A percentile compares a stretch with the other conserved stretches of the same genome.
Evolutionary conservation across 2,329 filamentous ascomycete species (phyloP).

Genomic region (Emmonsiellopsis sp.): DNA sequence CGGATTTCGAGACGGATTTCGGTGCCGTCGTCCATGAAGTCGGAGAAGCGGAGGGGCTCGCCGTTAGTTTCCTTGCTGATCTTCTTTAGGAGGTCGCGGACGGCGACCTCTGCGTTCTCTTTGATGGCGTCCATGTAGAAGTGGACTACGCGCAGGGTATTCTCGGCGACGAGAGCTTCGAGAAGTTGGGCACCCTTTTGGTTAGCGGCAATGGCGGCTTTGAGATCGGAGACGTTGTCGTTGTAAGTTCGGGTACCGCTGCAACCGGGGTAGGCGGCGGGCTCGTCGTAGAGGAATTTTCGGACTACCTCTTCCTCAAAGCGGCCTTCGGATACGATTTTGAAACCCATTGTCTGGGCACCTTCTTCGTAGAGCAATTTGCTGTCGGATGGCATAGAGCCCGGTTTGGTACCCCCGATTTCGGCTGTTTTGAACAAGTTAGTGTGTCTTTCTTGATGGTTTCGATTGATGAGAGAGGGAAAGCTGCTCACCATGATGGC

Average conservation of each 20-base stretch:
- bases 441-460: too few relatives aligned
- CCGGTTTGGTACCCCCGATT: conserved; percentile 73
- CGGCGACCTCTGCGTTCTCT: conserved; percentile 66
- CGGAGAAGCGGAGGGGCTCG: conserved; percentile 61
- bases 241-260: conserved; percentile 68
- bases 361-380: conserved; percentile 41
- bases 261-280: conserved; percentile 66
- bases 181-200: conserved; percentile 78
- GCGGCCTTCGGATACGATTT: conserved; percentile 65
- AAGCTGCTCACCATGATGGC: conserved; percentile 52
- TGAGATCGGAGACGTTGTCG: conserved; percentile 79
- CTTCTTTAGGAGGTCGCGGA: conserved; percentile 60
- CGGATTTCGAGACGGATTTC: conserved; percentile 67
- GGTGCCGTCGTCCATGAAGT: conserved; percentile 82
- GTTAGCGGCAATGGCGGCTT: conserved; percentile 79
- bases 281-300: conserved; percentile 62
- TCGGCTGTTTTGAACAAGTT: conserved; percentile 38
- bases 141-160: conserved; percentile 66
- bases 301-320: conserved; percentile 72
- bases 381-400: conserved; percentile 63
- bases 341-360: conserved; percentile 36
- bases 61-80: conserved; percentile 60
- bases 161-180: conserved; percentile 65
- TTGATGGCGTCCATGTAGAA: conserved; percentile 81
- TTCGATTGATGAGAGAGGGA: too few relatives aligned